Base-by-base conservation (phyloP, 2,329 filamentous ascomycete species). In the Colletotrichum noveboracense region DNA sequence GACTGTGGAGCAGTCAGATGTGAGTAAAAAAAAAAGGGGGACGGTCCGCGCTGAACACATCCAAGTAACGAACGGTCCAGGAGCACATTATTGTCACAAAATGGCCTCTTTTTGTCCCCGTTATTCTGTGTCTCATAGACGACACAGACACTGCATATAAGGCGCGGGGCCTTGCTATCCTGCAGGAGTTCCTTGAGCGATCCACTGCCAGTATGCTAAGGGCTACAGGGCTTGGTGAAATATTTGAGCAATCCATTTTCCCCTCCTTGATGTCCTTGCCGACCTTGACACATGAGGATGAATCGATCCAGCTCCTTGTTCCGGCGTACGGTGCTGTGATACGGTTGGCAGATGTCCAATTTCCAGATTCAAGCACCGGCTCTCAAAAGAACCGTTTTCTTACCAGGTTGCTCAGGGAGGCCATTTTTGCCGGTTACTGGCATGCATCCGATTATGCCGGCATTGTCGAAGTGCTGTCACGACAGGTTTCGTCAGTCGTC, bases 181-280 rank as follows among this genome's bases (percentile, higher is more conserved):
- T 94, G 4, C 78, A 82, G 1, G 68, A 80, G 0, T 91, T 96
- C 73, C 87, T 96, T 52, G 76, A 82, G 13, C 88, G 86, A 66
- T 90, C 91, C 58, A 89, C 91, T 0, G 77, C 85, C 2, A 80
- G 83, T 6, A 86, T 93, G 3, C 87, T 96, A 60, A 83, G 83
- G 14, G 87, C 88, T 61, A 94, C 92, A 0, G 94, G 94, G 1
- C 90, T 96, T 9, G 90, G 89, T 26, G 85, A 88, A 16, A 89
- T 96, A 30, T 93, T 96, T 76, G 90, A 93, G 79, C 90, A 95
- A 24, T 90, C 93, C 5, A 84, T 95, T 3, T 89, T 93, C 78
- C 94, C 95, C 1, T 92, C 93, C 43, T 89, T 98, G n/a, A 88
- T 93, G 9, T 94, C 92, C 79, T 88, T 98, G 7, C 96, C 96